Conservation (phyloP, 139 green algal species). For the Limnomonas spitsbergensis region DNA sequence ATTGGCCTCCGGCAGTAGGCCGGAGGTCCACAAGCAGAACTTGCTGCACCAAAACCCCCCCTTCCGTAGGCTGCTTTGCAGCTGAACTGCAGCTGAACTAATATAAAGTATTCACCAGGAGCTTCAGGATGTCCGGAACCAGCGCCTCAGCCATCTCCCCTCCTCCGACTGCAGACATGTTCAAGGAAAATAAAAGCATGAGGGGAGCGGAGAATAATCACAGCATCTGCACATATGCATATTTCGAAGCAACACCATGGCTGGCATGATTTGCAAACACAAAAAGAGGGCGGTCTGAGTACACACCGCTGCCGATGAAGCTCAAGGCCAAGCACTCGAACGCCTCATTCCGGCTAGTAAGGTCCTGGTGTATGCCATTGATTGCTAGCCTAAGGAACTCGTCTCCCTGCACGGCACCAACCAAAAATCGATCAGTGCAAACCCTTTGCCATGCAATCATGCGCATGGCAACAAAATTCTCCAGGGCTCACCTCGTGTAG, state of each 20-base stretch:
- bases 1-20: too few species aligned
- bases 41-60: too few species aligned
- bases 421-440: neutral
- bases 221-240: too few species aligned
- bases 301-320: constrained; percentile 82
- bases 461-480: too few species aligned
- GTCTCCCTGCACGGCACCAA: constrained; percentile 69
- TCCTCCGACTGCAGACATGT: constrained; percentile 82
- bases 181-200: neutral
- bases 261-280: neutral
- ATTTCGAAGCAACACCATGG: neutral
- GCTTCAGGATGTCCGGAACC: constrained; percentile 83
- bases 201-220: too few species aligned
- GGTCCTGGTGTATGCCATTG: constrained; percentile 92
- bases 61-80: too few species aligned
- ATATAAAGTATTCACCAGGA: constrained; percentile 67
- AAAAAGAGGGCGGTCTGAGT: neutral
- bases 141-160: constrained; percentile 93
- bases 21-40: too few species aligned
- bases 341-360: constrained; percentile 88
- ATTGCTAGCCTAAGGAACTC: constrained; percentile 96
- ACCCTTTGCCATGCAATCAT: neutral
- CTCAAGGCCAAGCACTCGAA: constrained; percentile 93
- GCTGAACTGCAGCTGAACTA: neutral
- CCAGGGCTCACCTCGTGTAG: constrained; percentile 86